Evolutionary conservation across 495 filamentous ascomycete species (phyloP).

Genomic region (Amniculicola lignicola): DNA sequence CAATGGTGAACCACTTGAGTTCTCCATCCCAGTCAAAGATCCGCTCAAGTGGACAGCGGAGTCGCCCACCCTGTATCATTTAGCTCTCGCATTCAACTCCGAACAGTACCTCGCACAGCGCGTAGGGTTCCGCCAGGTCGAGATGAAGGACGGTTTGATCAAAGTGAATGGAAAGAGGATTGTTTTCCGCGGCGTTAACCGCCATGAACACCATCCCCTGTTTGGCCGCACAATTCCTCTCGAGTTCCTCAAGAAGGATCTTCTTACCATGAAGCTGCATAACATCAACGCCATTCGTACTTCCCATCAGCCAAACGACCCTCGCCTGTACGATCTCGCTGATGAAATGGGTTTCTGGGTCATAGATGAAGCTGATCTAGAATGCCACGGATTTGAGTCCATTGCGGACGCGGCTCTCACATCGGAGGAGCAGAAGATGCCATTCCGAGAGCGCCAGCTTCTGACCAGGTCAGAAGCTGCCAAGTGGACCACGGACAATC

Average conservation of each 20-base stretch:
- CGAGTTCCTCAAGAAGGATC: conserved; percentile 31
- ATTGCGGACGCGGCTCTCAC: conserved; percentile 45
- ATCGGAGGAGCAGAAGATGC: conserved; percentile 45
- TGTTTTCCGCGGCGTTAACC: conserved; percentile 34
- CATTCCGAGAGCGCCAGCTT: conserved; percentile 54
- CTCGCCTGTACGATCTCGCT: conserved; percentile 52
- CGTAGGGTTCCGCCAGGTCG: conserved; percentile 33
- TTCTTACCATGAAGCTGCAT: conserved; percentile 34
- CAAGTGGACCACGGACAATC: conserved; percentile 60
- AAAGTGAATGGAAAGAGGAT: conserved; percentile 33
- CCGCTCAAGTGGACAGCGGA: conserved; percentile 66
- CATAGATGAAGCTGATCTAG: conserved; percentile 69
- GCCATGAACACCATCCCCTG: conserved; percentile 36
- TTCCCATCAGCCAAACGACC: conserved; percentile 34
- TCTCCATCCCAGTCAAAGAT: conserved; percentile 46
- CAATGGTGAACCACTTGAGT: conserved; percentile 8
- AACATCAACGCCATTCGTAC: conserved; percentile 37
- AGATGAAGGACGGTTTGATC: conserved; percentile 34
- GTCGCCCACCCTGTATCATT: conserved; percentile 56
- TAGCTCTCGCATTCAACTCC: conserved; percentile 35
- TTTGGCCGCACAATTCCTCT: conserved; percentile 32
- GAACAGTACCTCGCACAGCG: conserved; percentile 19
- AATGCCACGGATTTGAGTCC: conserved; percentile 61
- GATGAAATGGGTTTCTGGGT: conserved; percentile 69
- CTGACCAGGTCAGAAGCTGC: conserved; percentile 52